Evolutionary conservation across 2,329 filamentous ascomycete genomes (phyloP).

Genomic region (Pestalotiopsis sp.): DNA sequence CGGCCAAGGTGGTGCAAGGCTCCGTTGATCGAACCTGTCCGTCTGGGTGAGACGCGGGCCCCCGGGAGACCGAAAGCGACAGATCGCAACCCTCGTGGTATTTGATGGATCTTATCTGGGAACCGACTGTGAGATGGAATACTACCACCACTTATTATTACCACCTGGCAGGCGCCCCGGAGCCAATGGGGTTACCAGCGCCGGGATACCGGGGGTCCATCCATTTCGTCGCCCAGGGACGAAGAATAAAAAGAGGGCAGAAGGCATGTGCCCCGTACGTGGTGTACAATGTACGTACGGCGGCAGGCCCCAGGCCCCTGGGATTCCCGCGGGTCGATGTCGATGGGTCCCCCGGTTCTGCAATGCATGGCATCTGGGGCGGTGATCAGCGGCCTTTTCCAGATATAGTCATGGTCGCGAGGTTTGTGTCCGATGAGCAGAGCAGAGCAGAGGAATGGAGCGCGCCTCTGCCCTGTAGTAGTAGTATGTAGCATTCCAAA

Average conservation of each 20-base stretch:
- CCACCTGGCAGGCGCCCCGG: background rate
- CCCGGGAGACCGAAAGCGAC: background rate
- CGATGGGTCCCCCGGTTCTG: background rate
- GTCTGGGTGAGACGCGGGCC: too few relatives aligned
- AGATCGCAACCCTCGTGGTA: background rate
- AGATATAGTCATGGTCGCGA: constrained; percentile 33
- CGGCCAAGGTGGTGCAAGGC: background rate
- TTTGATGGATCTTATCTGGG: background rate
- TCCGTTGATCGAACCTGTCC: too few relatives aligned
- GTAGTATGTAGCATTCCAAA: background rate
- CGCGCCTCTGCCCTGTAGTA: background rate
- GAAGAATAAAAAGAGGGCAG: background rate
- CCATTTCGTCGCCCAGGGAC: background rate
- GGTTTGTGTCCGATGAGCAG: constrained; percentile 10
- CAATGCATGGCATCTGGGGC: constrained; percentile 5
- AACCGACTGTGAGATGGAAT: background rate
- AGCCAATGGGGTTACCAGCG: background rate
- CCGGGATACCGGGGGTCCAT: background rate
- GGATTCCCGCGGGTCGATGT: background rate
- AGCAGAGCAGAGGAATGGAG: background rate
- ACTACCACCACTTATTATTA: background rate
- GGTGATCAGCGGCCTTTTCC: constrained; percentile 23
- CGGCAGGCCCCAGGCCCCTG: background rate
- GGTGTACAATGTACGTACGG: background rate
- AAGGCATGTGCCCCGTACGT: background rate